Evolutionary conservation across 331 rosid genomes (phyloP).

Genomic region (Quercus phellos): DNA sequence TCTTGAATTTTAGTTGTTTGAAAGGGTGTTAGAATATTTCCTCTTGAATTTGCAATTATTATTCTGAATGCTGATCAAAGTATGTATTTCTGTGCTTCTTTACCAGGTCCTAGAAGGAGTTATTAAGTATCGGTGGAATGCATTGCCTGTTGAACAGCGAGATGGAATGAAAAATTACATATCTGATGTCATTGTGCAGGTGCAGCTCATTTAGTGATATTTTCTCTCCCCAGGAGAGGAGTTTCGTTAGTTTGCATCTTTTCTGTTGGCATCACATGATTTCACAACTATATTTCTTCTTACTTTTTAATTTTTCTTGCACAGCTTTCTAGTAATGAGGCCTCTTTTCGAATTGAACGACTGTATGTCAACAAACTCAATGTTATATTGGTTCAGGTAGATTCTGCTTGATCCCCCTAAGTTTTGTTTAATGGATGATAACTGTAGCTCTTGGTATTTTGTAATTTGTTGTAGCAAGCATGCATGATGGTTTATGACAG

Average conservation of each 20-base stretch:
- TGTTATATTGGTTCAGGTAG: conserved; percentile 94
- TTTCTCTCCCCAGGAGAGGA: not conserved
- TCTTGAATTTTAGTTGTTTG: not conserved
- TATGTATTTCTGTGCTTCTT: not conserved
- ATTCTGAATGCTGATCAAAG: not conserved
- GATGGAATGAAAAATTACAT: conserved; percentile 99
- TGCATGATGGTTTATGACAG: not conserved
- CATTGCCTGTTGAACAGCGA: conserved; percentile 90
- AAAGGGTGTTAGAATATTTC: not conserved
- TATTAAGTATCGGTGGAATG: conserved; percentile 97
- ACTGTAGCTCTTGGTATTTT: not conserved
- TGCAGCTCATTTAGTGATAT: conserved; percentile 9
- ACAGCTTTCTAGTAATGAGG: conserved; percentile 85
- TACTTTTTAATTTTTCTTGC: conserved; percentile 11
- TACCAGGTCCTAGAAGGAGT: conserved; percentile 95
- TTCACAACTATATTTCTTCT: not conserved
- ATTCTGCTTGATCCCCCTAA: not conserved
- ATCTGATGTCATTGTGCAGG: conserved; percentile 96
- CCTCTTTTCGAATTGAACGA: conserved; percentile 81
- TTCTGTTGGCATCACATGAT: not conserved
- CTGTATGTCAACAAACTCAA: conserved; percentile 98
- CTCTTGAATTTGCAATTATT: not conserved
- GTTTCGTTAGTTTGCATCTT: not conserved
- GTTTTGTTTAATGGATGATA: not conserved
- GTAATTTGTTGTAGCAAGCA: not conserved